These are phyloP conservation scores for Saccharomyces paradoxus DNA, from an alignment of 805 yeast species.

Conservation along the genomic window DNA sequence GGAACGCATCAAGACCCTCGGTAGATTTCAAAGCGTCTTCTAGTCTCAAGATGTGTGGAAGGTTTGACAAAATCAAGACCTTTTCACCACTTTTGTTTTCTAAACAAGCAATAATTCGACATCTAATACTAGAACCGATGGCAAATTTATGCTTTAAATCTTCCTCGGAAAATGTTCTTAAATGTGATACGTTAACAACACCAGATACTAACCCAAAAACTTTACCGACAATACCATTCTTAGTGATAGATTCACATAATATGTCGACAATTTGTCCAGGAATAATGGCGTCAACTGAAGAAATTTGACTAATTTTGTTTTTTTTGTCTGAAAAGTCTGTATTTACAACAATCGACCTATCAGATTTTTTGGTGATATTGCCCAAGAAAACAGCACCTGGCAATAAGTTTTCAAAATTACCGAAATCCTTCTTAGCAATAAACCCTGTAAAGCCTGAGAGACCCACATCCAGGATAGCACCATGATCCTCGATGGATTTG, in stretches of 20 bases:
- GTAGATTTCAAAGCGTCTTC: constrained; percentile 5
- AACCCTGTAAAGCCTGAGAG: constrained; percentile 54
- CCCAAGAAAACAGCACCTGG: constrained; percentile 68
- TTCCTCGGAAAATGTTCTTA: constrained; percentile 38
- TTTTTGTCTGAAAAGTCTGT: constrained; percentile 41
- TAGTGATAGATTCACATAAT: constrained; percentile 48
- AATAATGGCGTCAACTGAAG: constrained; percentile 69
- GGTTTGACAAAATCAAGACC: constrained; percentile 49
- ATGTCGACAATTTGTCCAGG: constrained; percentile 84
- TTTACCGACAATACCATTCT: constrained; percentile 62
- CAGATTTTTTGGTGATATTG: constrained; percentile 42
- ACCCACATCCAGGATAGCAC: constrained; percentile 71
- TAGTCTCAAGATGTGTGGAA: constrained; percentile 43
- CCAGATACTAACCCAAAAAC: constrained; percentile 70
- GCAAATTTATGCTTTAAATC: constrained; percentile 53
- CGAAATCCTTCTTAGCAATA: constrained; percentile 60
- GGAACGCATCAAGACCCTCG: constrained; percentile 55
- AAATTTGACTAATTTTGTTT: constrained; percentile 43
- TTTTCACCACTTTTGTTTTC: constrained; percentile 46
- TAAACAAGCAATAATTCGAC: constrained; percentile 61
- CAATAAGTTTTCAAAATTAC: constrained; percentile 32
- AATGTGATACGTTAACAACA: constrained; percentile 60
- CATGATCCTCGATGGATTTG: constrained; percentile 84
- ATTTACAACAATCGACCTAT: constrained; percentile 44
- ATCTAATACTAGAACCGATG: constrained; percentile 58